Evolutionary conservation across 257 asterid genomes (phyloP), one percentile per base, ranked within the genome.

Genomic region (Coffea eugenioides): DNA sequence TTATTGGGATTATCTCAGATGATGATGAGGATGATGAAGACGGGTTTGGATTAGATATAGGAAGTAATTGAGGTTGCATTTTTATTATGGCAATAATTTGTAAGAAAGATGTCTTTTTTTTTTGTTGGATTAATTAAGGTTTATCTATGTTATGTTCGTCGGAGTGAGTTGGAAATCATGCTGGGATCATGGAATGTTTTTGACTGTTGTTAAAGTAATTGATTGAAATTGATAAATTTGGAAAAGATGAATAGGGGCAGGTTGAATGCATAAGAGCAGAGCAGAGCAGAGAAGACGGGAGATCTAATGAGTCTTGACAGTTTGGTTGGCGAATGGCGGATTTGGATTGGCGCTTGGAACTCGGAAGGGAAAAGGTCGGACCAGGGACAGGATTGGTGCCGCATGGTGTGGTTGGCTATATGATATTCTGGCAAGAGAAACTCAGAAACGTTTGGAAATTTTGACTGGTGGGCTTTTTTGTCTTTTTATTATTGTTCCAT

Each of bases 11-110:
- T 48, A 72, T 4, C 1, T 46, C 80, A 6, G 93, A 77, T n/a
- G 91, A 82, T 13, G 89, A 71, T 75, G 91, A 82, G 9, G 89
- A 71, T 73, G 88, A 72, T 8, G 84, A 67, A 31, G 72, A 66
- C 61, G 78, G 67, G 6, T 31, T 75, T 54, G 92, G 90, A 64
- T 86, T 84, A 5, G 93, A 85, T 80, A 92, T 78, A 8, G 96
- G 97, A 46, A 92, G 95, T 76, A 84, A 66, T 64, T 74, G 77
- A 31, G 88, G 73, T 67, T 64, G 84, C 97, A 91, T 88, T 64
- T 57, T 82, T 39, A 2, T 76, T 16, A 48, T 3, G 41, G 15
- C 54, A 48, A 36, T 10, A 68, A 36, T 69, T 1, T 45, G 4
- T 13, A 12, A 54, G 39, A 54, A 54, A 41, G 49, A 56, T 21